Percentiles rank a stretch among this genome's conserved stretches.
Evolutionary conservation across 257 asterid species (phyloP).

Genomic region (Anisodus tanguticus): DNA sequence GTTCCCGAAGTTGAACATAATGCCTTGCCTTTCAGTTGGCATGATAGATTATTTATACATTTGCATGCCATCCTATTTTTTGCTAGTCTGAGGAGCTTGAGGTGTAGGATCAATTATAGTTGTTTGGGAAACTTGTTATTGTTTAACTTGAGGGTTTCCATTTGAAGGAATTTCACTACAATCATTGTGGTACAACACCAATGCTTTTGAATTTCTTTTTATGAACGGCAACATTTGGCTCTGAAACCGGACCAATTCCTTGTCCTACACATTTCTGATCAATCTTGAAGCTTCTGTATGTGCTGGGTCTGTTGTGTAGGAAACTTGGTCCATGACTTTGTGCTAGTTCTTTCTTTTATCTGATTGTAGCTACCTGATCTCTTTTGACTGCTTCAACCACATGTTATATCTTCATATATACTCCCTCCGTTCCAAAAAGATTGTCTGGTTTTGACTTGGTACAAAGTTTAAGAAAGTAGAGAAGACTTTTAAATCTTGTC

Average conservation of each 20-base stretch:
- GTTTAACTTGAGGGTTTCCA: not conserved
- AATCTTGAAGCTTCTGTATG: not conserved
- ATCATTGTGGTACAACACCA: not conserved
- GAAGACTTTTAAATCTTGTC: too few relatives aligned
- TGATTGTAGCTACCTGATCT: not conserved
- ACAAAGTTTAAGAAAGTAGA: too few relatives aligned
- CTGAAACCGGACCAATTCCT: not conserved
- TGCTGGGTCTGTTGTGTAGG: not conserved
- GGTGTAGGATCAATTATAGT: slow-evolving; percentile 7
- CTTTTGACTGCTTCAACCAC: not conserved
- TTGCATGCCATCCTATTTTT: not conserved
- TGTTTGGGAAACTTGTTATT: not conserved
- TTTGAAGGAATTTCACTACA: not conserved
- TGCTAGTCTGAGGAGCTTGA: not conserved
- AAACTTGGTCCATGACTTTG: not conserved
- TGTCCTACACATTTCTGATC: not conserved
- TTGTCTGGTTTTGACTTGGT: too few relatives aligned
- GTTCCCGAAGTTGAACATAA: not conserved
- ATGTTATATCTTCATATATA: not conserved
- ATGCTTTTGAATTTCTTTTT: slow-evolving; percentile 4
- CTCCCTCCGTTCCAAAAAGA: too few relatives aligned
- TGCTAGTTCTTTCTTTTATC: not conserved
- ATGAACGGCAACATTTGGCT: not conserved
- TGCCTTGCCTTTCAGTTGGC: not conserved
- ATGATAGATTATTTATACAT: not conserved